Evolutionary conservation across 148 eudicot species (phyloP), one percentile per base, ranked within the genome.

Genomic region (Fagopyrum tataricum): DNA sequence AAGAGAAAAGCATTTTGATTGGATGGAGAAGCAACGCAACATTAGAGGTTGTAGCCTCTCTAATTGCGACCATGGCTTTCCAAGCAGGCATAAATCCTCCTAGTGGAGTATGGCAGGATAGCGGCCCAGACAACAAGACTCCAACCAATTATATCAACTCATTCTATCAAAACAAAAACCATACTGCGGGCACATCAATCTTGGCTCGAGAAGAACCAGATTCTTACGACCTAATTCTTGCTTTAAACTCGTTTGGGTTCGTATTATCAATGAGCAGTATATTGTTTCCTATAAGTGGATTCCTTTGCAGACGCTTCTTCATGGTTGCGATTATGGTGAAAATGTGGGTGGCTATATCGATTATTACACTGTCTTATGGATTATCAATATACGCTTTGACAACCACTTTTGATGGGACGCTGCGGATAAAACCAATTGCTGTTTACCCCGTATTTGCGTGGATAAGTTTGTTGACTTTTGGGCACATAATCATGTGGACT

Each of bases 11-110:
- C 74, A 72, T 3, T 4, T 21, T 7, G 43, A 48, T 3, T 73
- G 76, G 76, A 7, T 73, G n/a, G 76, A 73, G 18, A 41, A 31
- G 13, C 76, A 73, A 15, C 46, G 76, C 1, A 42, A 21, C 17
- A 10, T 68, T 73, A 1, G 39, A 1, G 76, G 67, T 73, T 20
- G 76, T 73, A 4, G 67, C 76, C 24, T 42, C 76, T 7, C 10
- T 73, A 17, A 73, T 73, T 18, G 76, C 76, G 6, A 55, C 67
- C 4, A 73, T 73, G 68, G 76, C 80, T 4, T 81, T 74, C 21
- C 75, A 77, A 71, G 74, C 80, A 0, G 83, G 80, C 5, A 17
- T 81, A 6, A 47, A n/a, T 40, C 80, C 83, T 8, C 80, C 83
- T 13, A 80, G 80, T 15, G 83, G 83, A 3, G 69, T 74, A n/a